Base-by-base conservation (phyloP, 2,329 filamentous ascomycete species). In the Zopfia rhizophila region DNA sequence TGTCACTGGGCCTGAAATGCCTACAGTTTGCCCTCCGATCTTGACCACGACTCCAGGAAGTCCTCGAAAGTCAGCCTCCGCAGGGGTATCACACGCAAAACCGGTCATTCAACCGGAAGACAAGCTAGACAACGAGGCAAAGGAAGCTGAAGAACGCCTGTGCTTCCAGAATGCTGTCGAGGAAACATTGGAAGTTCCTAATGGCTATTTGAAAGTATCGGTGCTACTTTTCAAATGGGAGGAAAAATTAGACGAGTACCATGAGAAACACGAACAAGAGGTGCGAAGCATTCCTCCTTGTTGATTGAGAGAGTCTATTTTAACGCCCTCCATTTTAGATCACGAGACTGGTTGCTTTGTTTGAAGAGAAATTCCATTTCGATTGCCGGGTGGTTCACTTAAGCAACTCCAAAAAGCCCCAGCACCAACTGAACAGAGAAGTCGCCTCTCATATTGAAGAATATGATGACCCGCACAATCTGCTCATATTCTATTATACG, bases 401-500 rank as follows among this genome's bases (percentile, higher is more conserved):
- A 13, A 17, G 51, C 25, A 46, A 44, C 14, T 19, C 37, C 3
- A 42, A 32, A n/a, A 42, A 49, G 4, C 54, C 54, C 3, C 54
- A 65, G 18, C 23, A 44, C 19, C 46, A 52, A 21, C 42, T 66
- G 2, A 43, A 55, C 16, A 13, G n/a, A 1, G 58, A 45, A 1
- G 53, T 66, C 5, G 14, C 30, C 10, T n/a, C 48, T 2, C 58
- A 63, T 22, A 44, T 65, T 3, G 5, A n/a, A 0, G 29, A 56
- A 4, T 33, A 56, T 27, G 53, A 60, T 29, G 58, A 45, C 1
- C 53, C 54, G 0, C 45, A 63, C 24, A 62, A 54, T 17, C 38
- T 63, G 3, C 28, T 65, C n/a, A 62, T 67, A 13, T 48, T 69
- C 4, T 70, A 68, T 32, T 69, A 69, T 39, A 66, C 60, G 14